These are phyloP conservation scores for Candida albicans DNA, from an alignment of 1,139 yeast species.

Conservation along the genomic window DNA sequence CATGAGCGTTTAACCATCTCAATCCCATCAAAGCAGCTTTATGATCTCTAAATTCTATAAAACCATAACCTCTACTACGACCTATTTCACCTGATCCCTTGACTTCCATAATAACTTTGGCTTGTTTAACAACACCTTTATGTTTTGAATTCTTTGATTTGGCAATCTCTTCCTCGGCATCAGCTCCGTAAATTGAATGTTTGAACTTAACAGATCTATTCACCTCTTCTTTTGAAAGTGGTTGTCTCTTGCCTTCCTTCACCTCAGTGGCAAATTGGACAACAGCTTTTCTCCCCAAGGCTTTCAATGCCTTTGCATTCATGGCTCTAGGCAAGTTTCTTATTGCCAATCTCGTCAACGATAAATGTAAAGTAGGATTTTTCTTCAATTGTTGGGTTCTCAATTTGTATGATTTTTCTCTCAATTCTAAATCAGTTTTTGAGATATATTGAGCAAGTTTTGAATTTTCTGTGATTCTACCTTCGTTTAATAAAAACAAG, in stretches of 20 bases:
- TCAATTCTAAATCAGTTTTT: conserved; percentile 74
- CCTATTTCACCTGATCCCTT: conserved; percentile 87
- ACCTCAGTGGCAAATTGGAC: conserved; percentile 96
- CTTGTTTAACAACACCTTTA: conserved; percentile 89
- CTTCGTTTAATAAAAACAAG: conserved; percentile 85
- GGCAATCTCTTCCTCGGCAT: conserved; percentile 43
- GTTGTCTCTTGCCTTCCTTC: conserved; percentile 70
- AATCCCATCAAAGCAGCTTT: conserved; percentile 93
- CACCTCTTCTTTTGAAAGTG: conserved; percentile 86
- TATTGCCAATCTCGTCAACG: conserved; percentile 90
- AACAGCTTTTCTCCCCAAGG: conserved; percentile 90
- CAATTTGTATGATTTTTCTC: conserved; percentile 84
- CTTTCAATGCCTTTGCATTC: conserved; percentile 85
- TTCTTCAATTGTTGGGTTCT: conserved; percentile 89
- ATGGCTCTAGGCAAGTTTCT: conserved; percentile 92
- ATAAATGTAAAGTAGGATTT: conserved; percentile 86
- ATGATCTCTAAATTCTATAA: conserved; percentile 90
- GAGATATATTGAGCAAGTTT: conserved; percentile 71
- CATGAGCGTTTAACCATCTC: conserved; percentile 96
- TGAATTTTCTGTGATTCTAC: conserved; percentile 81
- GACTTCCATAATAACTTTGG: conserved; percentile 89
- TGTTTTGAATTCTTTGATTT: conserved; percentile 65
- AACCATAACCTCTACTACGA: conserved; percentile 95
- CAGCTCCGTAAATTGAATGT: conserved; percentile 33
- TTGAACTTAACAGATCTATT: conserved; percentile 73